Evolutionary conservation across 1,284 basidiomycete genomes (phyloP).

Genomic region (Bjerkandera adusta): DNA sequence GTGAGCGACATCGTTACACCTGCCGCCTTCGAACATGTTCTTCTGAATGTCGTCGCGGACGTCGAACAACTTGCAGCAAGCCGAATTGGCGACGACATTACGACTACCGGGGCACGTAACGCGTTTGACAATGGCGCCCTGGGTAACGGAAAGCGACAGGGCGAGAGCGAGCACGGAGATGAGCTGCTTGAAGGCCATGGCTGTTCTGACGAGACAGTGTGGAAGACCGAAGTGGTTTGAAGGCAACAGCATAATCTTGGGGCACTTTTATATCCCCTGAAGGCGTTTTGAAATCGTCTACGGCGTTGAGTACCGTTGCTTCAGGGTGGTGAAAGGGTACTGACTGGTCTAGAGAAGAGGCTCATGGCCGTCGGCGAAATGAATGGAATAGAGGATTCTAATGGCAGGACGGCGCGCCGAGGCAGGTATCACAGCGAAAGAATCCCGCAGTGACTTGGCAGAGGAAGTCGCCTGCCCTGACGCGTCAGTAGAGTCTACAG

Average conservation of each 20-base stretch:
- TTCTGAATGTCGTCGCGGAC: conserved; percentile 37
- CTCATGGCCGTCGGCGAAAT: too few species aligned
- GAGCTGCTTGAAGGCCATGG: conserved; percentile 17
- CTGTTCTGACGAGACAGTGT: not conserved
- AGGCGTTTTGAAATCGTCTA: too few species aligned
- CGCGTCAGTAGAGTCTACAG: too few species aligned
- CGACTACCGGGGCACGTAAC: conserved; percentile 35
- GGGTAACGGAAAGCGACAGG: conserved; percentile 1
- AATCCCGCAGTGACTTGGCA: too few species aligned
- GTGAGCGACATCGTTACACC: conserved; percentile 20
- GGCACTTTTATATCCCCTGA: not conserved
- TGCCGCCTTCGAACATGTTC: conserved; percentile 28
- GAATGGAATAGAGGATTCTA: too few species aligned
- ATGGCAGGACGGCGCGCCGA: too few species aligned
- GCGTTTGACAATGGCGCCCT: conserved; percentile 1
- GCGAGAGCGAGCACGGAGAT: conserved; percentile 8
- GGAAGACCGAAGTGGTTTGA: conserved; percentile 4
- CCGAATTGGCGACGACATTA: conserved; percentile 34
- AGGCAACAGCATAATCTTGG: not conserved
- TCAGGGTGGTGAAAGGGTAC: too few species aligned
- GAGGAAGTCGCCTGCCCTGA: too few species aligned
- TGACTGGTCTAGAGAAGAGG: too few species aligned
- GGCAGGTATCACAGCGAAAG: too few species aligned
- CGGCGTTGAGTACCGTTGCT: too few species aligned
- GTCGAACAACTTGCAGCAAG: conserved; percentile 40